phyloP scores from a whole-genome alignment of 257 asterid species.

The Gynochthodes officinalis region DNA sequence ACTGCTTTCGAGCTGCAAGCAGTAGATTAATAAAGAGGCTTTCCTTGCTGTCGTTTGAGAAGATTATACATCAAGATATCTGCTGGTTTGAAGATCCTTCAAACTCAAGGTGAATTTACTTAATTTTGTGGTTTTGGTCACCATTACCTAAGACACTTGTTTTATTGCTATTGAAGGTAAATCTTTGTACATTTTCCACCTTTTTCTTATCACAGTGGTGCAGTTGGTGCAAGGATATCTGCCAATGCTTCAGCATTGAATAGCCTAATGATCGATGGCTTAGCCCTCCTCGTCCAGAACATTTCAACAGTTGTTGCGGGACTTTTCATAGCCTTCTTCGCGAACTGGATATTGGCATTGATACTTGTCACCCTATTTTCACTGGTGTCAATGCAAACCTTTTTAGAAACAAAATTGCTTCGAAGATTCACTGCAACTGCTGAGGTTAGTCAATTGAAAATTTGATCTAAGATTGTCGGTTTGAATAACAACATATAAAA shows the following conservation, averaged over 20 bases:
- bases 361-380: constrained; percentile 24
- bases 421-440: constrained; percentile 14
- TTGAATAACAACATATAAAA: no score
- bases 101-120: constrained; percentile 29
- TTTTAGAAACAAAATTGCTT: constrained; percentile 16
- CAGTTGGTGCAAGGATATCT: constrained; percentile 32
- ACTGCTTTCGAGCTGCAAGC: constrained; percentile 33
- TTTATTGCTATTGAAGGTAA: neutral
- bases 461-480: neutral
- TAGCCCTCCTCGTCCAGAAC: constrained; percentile 30
- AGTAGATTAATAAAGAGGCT: constrained; percentile 25
- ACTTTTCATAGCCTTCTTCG: constrained; percentile 27
- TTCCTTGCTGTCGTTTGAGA: constrained; percentile 23
- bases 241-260: constrained; percentile 22
- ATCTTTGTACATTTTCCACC: neutral
- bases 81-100: constrained; percentile 34
- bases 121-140: neutral
- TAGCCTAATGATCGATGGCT: constrained; percentile 22
- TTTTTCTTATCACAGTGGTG: constrained; percentile 21
- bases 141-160: neutral
- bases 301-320: constrained; percentile 29
- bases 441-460: constrained; percentile 16
- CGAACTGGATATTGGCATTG: constrained; percentile 26
- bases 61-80: constrained; percentile 25
- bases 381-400: constrained; percentile 13